A percentile compares a stretch with the other conserved stretches of the same genome.
These are phyloP conservation scores for Skeletonema tropicum DNA, from an alignment of 108 stramenopile species.

Conservation along the genomic window DNA sequence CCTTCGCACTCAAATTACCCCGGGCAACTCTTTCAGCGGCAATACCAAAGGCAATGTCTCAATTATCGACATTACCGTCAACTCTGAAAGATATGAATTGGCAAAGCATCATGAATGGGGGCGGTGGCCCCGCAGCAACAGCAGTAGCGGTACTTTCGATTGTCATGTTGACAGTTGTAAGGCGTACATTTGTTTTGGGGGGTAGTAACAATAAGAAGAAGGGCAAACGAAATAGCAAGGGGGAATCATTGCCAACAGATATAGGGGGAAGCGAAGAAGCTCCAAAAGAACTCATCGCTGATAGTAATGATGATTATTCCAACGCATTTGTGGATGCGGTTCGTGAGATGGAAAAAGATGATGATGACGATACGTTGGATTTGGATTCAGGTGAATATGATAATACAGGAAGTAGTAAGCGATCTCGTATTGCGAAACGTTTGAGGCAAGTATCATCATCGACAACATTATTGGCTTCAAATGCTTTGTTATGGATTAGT, in stretches of 20 bases:
- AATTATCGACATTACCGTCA: background rate
- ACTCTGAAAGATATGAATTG: background rate
- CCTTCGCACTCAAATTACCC: background rate
- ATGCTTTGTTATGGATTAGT: background rate
- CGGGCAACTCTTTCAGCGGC: too few species aligned
- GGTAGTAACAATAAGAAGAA: background rate
- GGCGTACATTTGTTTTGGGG: slow-evolving; percentile 5
- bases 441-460: background rate
- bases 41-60: background rate
- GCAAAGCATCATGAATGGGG: background rate
- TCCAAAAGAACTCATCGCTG: background rate
- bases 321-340: slow-evolving; percentile 16
- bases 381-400: slow-evolving; percentile 11
- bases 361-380: slow-evolving; percentile 19
- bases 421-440: background rate
- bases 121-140: background rate
- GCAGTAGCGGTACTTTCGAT: background rate
- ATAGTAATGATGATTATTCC: slow-evolving; percentile 11
- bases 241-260: background rate
- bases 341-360: background rate
- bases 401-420: background rate
- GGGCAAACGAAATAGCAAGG: background rate
- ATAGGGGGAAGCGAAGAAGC: background rate
- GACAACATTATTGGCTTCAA: background rate
- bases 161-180: slow-evolving; percentile 1